Conservation (phyloP, 352 stramenopile species). For the Globisporangium spiculum region DNA sequence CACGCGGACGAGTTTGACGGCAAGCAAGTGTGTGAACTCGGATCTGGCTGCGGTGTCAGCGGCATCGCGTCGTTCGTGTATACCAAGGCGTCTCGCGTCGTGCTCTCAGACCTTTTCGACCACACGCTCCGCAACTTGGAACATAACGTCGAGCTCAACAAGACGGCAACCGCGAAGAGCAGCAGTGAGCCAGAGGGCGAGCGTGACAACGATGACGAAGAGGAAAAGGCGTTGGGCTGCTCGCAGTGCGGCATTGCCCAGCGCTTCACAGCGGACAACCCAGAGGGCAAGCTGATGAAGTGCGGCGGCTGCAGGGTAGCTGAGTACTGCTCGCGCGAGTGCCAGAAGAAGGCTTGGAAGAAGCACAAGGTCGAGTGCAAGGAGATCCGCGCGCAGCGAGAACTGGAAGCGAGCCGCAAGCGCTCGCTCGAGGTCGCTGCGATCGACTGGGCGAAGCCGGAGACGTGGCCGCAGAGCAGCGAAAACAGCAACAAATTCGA, state of each 20-base stretch:
- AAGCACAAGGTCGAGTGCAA: slow-evolving; percentile 84
- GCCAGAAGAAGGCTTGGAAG: slow-evolving; percentile 87
- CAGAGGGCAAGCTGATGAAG: slow-evolving; percentile 85
- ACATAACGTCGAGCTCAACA: slow-evolving; percentile 80
- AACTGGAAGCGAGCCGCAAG: slow-evolving; percentile 19
- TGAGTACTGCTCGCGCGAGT: slow-evolving; percentile 85
- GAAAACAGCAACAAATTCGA: slow-evolving; percentile 44
- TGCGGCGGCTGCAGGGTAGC: slow-evolving; percentile 68
- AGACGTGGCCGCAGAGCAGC: slow-evolving; percentile 57
- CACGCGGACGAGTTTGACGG: slow-evolving; percentile 53
- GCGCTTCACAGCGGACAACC: slow-evolving; percentile 76
- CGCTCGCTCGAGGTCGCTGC: slow-evolving; percentile 54
- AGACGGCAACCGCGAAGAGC: slow-evolving; percentile 11
- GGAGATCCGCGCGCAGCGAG: slow-evolving; percentile 39
- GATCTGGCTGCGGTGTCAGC: slow-evolving; percentile 81
- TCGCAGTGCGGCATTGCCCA: slow-evolving; percentile 68
- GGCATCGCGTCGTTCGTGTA: slow-evolving; percentile 77
- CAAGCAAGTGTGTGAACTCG: slow-evolving; percentile 82
- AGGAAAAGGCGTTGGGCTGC: slow-evolving; percentile 45
- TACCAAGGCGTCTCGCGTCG: slow-evolving; percentile 65
- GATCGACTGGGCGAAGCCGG: slow-evolving; percentile 78
- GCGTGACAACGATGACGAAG: slow-evolving; percentile 18
- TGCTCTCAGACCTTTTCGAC: slow-evolving; percentile 84
- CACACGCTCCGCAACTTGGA: slow-evolving; percentile 82
- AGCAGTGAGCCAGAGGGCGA: slow-evolving; percentile 5